Base-by-base conservation (phyloP, 352 stramenopile species). In the Globisporangium nunn region DNA sequence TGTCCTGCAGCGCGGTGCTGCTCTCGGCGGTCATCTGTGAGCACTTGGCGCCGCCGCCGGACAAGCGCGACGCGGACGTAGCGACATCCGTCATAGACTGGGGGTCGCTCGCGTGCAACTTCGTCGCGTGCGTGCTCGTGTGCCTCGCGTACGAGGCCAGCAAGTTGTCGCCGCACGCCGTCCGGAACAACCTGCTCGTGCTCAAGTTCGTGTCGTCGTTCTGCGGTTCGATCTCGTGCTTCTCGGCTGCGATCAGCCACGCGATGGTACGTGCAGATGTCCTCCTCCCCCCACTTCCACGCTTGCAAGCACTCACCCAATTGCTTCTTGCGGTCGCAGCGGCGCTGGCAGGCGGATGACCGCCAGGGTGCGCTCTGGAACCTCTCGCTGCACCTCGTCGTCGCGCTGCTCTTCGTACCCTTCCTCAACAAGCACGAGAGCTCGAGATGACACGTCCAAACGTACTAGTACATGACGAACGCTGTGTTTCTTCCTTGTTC, bases 201-300 rank as follows among this genome's bases (percentile, higher is more conserved):
- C 63, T 82, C 58, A 89, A 89, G 64, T 89, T 89, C 62, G 79
- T 87, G n/a, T 86, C 73, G 17, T 89, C 79, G 4, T 89, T 89
- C 33, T 89, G 79, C 56, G 79, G 79, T 17, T 89, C 79, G 4
- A 44, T 89, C 23, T 89, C 79, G 37, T 74, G 70, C 47, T 88
- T 89, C 56, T 87, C 75, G 14, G 75, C 66, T 1, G 50, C 71
- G 23, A 71, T 89, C 30, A 86, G 67, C 23, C 69, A 79, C 44
- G 67, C 72, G 28, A 80, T 74, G 64, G 77, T 88, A 28, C 17
- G 7, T 29, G 2, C 11, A 23, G 23, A 23, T 23, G 23, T 23
- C 23, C 23, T 23, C 23, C 23, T 23, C 23, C 23, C 23, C 23
- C 23, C 23, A 23, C 23, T 23, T 23, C 23, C 23, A 23, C 23